Percentiles rank a stretch among this genome's conserved stretches.
These are phyloP conservation scores for Cotoneaster glaucophyllus DNA, from an alignment of 306 rosid genomes.

Conservation along the genomic window DNA sequence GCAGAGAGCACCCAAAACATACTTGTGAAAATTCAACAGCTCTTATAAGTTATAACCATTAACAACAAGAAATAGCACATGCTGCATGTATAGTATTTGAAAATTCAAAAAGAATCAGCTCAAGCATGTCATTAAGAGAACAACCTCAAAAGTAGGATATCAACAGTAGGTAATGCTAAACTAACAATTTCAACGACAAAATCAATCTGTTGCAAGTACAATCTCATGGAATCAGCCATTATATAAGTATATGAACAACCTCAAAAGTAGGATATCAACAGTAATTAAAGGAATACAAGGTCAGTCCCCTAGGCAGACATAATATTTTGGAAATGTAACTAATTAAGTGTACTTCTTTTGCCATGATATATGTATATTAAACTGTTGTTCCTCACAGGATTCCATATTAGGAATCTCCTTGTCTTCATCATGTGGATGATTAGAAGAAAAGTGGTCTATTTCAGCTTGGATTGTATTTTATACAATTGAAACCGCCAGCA, in stretches of 20 bases:
- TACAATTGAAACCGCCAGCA: conserved; percentile 7
- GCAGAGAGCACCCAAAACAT: background rate
- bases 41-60: background rate
- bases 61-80: background rate
- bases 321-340: conserved; percentile 25
- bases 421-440: conserved; percentile 20
- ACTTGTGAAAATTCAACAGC: background rate
- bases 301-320: conserved; percentile 23
- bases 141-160: too few species aligned
- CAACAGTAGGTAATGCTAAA: conserved; percentile 17
- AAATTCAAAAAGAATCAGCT: conserved; percentile 2
- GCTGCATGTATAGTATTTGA: background rate
- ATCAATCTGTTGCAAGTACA: conserved; percentile 28
- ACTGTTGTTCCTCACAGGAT: conserved; percentile 15
- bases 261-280: conserved; percentile 35
- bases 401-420: conserved; percentile 23
- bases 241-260: conserved; percentile 22
- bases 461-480: conserved; percentile 8
- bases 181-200: conserved; percentile 16
- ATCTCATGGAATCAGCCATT: conserved; percentile 16
- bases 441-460: conserved; percentile 10
- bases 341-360: conserved; percentile 28
- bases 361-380: conserved; percentile 3
- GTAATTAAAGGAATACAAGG: conserved; percentile 23
- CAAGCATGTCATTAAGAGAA: conserved; percentile 21